These are phyloP conservation scores for Diaporthe sp. DNA, from an alignment of 2,329 filamentous ascomycete species.

Conservation along the genomic window DNA sequence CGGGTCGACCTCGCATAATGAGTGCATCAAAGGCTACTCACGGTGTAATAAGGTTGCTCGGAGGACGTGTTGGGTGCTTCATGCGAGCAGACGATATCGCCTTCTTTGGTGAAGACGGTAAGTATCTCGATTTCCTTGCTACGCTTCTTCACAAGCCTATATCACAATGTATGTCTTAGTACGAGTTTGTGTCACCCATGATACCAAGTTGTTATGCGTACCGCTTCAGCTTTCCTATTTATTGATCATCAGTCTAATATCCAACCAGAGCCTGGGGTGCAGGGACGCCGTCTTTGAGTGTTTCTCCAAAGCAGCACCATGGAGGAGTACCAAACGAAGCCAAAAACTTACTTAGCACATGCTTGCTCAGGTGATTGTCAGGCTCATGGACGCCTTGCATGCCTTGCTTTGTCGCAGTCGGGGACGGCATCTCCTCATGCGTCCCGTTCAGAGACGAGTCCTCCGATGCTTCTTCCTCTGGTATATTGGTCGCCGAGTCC, in stretches of 20 bases:
- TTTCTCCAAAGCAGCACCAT: neutral
- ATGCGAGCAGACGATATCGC: neutral
- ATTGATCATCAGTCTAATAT: neutral
- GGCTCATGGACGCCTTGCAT: neutral
- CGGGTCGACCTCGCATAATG: neutral
- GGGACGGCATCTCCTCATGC: neutral
- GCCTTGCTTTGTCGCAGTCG: neutral
- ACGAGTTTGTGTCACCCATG: neutral
- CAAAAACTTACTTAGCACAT: neutral
- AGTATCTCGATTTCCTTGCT: neutral
- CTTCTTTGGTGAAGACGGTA: slow-evolving; percentile 5
- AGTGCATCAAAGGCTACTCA: neutral
- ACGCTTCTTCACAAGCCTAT: neutral
- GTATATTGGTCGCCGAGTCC: neutral
- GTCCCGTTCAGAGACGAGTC: neutral
- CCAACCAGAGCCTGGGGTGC: neutral
- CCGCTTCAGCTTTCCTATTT: neutral
- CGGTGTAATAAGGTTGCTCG: neutral
- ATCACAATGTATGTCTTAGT: neutral
- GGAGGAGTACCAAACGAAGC: neutral
- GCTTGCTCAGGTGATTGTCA: neutral
- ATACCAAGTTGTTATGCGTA: neutral
- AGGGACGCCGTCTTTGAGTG: neutral
- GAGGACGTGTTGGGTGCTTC: neutral
- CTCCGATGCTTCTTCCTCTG: neutral